Evolutionary conservation across 2,329 filamentous ascomycete species (phyloP).

Genomic region (Ophioceras dolichostomum): DNA sequence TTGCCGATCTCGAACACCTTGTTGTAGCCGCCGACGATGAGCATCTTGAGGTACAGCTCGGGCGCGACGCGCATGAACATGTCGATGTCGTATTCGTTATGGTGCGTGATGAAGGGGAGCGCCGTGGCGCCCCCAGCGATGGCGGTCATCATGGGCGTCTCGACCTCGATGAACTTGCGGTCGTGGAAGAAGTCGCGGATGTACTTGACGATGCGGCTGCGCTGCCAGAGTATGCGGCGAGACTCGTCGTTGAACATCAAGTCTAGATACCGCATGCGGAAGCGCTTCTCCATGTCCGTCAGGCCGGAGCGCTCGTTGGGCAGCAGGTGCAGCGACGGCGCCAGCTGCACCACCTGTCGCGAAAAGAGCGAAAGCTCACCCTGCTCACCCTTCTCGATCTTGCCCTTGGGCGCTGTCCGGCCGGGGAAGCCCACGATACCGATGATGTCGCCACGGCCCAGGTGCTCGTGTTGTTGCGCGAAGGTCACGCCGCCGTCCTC

Average conservation of each 20-base stretch:
- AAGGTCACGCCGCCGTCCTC: slow-evolving; percentile 58
- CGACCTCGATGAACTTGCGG: slow-evolving; percentile 82
- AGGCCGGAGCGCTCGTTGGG: slow-evolving; percentile 89
- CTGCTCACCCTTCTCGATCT: slow-evolving; percentile 62
- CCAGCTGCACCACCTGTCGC: slow-evolving; percentile 69
- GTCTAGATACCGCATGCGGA: slow-evolving; percentile 88
- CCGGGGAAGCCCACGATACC: slow-evolving; percentile 77
- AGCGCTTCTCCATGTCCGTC: slow-evolving; percentile 88
- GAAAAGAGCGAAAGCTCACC: slow-evolving; percentile 94
- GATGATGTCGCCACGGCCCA: slow-evolving; percentile 87
- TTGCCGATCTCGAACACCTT: slow-evolving; percentile 92
- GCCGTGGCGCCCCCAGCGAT: slow-evolving; percentile 94
- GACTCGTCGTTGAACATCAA: slow-evolving; percentile 91
- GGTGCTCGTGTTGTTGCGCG: slow-evolving; percentile 76
- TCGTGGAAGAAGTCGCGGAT: slow-evolving; percentile 83
- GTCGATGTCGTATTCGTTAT: slow-evolving; percentile 92
- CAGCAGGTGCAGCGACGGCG: slow-evolving; percentile 83
- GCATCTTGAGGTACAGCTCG: slow-evolving; percentile 93
- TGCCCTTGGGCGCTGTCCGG: slow-evolving; percentile 80
- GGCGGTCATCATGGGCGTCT: slow-evolving; percentile 95
- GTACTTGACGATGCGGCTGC: slow-evolving; percentile 79
- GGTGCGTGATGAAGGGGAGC: slow-evolving; percentile 87
- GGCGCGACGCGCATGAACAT: slow-evolving; percentile 93
- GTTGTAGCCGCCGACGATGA: slow-evolving; percentile 86
- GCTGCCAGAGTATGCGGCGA: slow-evolving; percentile 70